These are phyloP conservation scores for Termitomyces sp. DNA, from an alignment of 768 basidiomycete genomes.

Conservation along the genomic window DNA sequence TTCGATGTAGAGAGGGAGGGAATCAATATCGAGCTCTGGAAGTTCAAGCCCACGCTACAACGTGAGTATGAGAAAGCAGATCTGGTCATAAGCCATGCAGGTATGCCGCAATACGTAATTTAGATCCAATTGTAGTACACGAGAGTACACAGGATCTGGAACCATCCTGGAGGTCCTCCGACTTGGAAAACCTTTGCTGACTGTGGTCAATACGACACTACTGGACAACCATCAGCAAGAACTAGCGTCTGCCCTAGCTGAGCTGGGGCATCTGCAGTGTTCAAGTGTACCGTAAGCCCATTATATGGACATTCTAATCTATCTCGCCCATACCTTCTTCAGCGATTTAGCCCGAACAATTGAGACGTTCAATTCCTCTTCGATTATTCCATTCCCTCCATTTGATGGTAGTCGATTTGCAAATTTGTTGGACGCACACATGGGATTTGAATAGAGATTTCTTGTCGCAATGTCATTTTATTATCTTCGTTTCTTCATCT, in stretches of 20 bases:
- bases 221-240: slow-evolving; percentile 94
- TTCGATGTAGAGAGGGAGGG: slow-evolving; percentile 28
- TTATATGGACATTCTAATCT: not conserved
- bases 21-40: slow-evolving; percentile 58
- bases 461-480: not conserved
- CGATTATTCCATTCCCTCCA: slow-evolving; percentile 54
- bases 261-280: slow-evolving; percentile 50
- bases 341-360: slow-evolving; percentile 57
- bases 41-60: slow-evolving; percentile 68
- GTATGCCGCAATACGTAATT: slow-evolving; percentile 34
- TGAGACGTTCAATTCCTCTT: slow-evolving; percentile 35
- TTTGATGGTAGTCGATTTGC: slow-evolving; percentile 66
- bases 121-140: not conserved
- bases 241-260: slow-evolving; percentile 63
- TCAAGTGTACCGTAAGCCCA: slow-evolving; percentile 52
- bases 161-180: slow-evolving; percentile 89
- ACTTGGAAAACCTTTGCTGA: slow-evolving; percentile 69
- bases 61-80: slow-evolving; percentile 61
- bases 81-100: slow-evolving; percentile 90
- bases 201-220: slow-evolving; percentile 83
- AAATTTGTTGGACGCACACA: slow-evolving; percentile 65
- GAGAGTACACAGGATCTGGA: slow-evolving; percentile 70
- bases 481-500: not conserved
- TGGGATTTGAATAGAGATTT: slow-evolving; percentile 50
- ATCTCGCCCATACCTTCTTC: not conserved